phyloP scores from a whole-genome alignment of 2,329 filamentous ascomycete species.

The Capronia epimyces region DNA sequence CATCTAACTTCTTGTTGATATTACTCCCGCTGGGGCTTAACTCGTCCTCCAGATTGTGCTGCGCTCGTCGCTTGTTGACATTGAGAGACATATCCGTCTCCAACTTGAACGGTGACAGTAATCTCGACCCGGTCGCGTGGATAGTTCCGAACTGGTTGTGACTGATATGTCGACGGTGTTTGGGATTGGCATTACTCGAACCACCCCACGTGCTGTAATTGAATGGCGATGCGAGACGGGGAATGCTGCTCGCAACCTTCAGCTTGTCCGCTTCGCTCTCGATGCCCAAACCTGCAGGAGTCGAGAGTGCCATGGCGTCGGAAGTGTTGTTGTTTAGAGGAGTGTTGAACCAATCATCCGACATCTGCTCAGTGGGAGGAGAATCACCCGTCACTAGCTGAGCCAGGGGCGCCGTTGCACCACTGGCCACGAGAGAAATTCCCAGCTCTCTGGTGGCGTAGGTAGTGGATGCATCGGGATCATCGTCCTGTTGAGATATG shows the following conservation, averaged over 20 bases:
- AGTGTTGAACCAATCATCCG: constrained; percentile 37
- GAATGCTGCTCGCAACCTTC: constrained; percentile 30
- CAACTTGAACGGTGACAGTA: constrained; percentile 52
- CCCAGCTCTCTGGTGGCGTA: constrained; percentile 44
- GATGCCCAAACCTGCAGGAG: constrained; percentile 25
- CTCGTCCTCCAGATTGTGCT: constrained; percentile 50
- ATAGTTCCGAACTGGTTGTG: constrained; percentile 41
- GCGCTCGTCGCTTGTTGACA: constrained; percentile 54
- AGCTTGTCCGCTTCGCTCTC: constrained; percentile 22
- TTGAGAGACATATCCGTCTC: constrained; percentile 47
- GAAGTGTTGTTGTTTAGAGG: constrained; percentile 28
- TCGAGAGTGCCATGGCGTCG: constrained; percentile 18
- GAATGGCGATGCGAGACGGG: constrained; percentile 47
- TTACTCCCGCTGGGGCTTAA: constrained; percentile 41
- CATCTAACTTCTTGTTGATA: constrained; percentile 30
- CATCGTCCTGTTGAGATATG: constrained; percentile 23
- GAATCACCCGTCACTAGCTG: constrained; percentile 33
- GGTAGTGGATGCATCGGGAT: constrained; percentile 29
- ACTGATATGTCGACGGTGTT: constrained; percentile 31
- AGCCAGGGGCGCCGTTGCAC: constrained; percentile 36
- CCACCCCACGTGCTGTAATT: constrained; percentile 46
- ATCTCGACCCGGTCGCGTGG: constrained; percentile 40
- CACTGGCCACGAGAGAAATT: constrained; percentile 41
- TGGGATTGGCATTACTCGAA: constrained; percentile 33
- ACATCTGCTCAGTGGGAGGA: constrained; percentile 26